A percentile compares a stretch with the other conserved stretches of the same genome.
Evolutionary conservation across 495 filamentous ascomycete species (phyloP).

Genomic region (Lasiosphaeria hispida): DNA sequence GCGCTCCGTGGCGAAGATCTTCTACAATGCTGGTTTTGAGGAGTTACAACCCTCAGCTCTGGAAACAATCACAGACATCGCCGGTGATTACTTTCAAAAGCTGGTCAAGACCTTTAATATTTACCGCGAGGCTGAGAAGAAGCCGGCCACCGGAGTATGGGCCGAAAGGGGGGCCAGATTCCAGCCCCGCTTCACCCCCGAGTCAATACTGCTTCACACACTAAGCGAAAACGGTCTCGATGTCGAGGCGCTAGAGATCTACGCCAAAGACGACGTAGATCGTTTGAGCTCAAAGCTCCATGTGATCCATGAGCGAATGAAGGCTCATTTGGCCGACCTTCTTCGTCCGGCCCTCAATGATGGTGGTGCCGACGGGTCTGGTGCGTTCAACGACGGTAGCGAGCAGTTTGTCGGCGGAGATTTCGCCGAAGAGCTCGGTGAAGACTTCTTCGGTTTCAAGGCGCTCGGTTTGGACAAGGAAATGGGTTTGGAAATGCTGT

Average conservation of each 20-base stretch:
- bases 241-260: slow-evolving; percentile 76
- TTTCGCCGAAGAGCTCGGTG: slow-evolving; percentile 94
- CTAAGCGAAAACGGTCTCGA: slow-evolving; percentile 78
- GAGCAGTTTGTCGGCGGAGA: slow-evolving; percentile 96
- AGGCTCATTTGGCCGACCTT: slow-evolving; percentile 81
- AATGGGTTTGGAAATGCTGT: slow-evolving; percentile 78
- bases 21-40: slow-evolving; percentile 96
- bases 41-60: slow-evolving; percentile 94
- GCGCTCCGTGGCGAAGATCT: slow-evolving; percentile 87
- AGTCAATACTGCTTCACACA: slow-evolving; percentile 85
- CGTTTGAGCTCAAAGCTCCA: slow-evolving; percentile 78
- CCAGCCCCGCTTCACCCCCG: slow-evolving; percentile 67
- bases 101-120: slow-evolving; percentile 72
- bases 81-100: slow-evolving; percentile 84
- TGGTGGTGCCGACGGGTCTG: slow-evolving; percentile 77
- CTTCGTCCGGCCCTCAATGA: slow-evolving; percentile 81
- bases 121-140: slow-evolving; percentile 79
- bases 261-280: slow-evolving; percentile 92
- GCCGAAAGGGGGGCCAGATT: slow-evolving; percentile 46
- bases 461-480: slow-evolving; percentile 90
- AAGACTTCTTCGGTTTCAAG: slow-evolving; percentile 99
- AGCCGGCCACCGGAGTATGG: slow-evolving; percentile 41
- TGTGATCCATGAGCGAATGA: slow-evolving; percentile 89
- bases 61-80: slow-evolving; percentile 86
- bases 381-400: slow-evolving; percentile 91